Evolutionary conservation across 2,329 filamentous ascomycete genomes (phyloP), one percentile per base, ranked within the genome.

Genomic region (Pleomassaria siparia): DNA sequence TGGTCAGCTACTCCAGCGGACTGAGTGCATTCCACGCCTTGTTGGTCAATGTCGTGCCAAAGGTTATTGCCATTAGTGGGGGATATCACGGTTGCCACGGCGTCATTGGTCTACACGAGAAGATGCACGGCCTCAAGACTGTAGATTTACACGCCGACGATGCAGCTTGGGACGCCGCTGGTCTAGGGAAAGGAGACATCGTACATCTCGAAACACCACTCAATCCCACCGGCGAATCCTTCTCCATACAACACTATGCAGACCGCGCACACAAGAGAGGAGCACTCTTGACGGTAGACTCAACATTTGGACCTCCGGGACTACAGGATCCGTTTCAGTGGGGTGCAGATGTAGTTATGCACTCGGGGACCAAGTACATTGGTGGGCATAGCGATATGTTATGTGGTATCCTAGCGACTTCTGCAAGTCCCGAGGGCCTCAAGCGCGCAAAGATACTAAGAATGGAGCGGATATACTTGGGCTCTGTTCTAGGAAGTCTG

Each of bases 71-170:
- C 57, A 90, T 97, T 55, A 85, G 85, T 29, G 84, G 80, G 13
- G 91, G 91, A 33, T 99, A 97, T 74, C 94, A 97, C 74, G 94
- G 94, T 60, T 95, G 89, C 72, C 90, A 96, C 70, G 90, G 89
- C 51, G 88, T 96, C 24, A 81, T 96, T 59, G 72, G 72, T 25
- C 74, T 97, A 45, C 79, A 95, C 56, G 72, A 80, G 49, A 88
- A 89, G 54, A 82, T 96, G 41, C 89, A 86, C 21, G 87, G 87
- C 0, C 81, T 95, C 21, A 72, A 86, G 66, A 80, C 86, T 56
- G 77, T 96, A 2, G 80, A 85, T 18, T 80, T 97, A 5, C 72
- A 74, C 51, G 73, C 75, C 32, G 51, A 58, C 47, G 70, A 75
- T 7, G 49, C 55, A 12, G 81, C 87, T 60, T 88, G 84, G 63